A percentile compares a stretch with the other conserved stretches of the same genome.
Evolutionary conservation across 1,284 basidiomycete genomes (phyloP).

Genomic region (Leccinum griseonigrum): DNA sequence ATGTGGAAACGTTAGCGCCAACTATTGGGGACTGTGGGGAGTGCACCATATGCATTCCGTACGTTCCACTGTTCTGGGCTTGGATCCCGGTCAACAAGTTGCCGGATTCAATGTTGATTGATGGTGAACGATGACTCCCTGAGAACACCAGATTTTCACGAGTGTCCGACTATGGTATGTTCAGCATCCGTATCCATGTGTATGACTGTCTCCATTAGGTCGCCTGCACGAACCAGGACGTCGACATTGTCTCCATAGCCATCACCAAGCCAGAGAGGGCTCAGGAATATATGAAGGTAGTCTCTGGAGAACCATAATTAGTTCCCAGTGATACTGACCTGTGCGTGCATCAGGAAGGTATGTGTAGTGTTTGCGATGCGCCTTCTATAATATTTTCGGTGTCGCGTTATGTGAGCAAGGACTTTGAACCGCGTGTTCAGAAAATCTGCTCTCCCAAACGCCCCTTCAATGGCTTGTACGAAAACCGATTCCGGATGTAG

Average conservation of each 20-base stretch:
- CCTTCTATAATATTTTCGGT: neutral
- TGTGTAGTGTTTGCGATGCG: neutral
- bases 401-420: neutral
- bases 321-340: too few species aligned
- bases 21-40: neutral
- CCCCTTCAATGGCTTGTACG: neutral
- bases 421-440: neutral
- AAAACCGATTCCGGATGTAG: neutral
- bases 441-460: neutral
- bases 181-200: neutral
- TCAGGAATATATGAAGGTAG: neutral
- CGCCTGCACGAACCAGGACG: neutral
- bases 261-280: neutral
- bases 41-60: neutral
- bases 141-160: neutral
- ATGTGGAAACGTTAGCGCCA: neutral
- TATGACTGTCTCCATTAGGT: neutral
- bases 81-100: neutral
- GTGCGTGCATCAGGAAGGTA: too few species aligned
- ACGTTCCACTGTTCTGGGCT: neutral
- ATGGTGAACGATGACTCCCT: neutral
- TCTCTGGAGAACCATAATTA: too few species aligned
- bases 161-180: neutral
- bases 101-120: neutral
- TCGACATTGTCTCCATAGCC: neutral